A percentile compares a stretch with the other conserved stretches of the same genome.
Evolutionary conservation across 2,329 filamentous ascomycete genomes (phyloP).

Genomic region (Conoideocrella luteorostrata): DNA sequence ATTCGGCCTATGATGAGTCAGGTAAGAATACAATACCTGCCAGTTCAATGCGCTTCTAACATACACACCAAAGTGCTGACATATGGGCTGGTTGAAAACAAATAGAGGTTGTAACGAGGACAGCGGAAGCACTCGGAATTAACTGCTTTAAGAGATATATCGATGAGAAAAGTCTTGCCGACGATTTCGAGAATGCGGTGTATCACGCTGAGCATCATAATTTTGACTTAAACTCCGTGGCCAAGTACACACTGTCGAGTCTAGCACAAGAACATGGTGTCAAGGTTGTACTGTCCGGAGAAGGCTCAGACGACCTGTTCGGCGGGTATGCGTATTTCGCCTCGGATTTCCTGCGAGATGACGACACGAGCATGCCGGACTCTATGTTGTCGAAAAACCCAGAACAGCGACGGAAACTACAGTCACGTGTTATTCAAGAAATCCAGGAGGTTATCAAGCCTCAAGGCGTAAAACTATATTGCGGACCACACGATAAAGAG

Average conservation of each 20-base stretch:
- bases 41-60: too few species aligned
- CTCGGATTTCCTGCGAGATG: conserved; percentile 41
- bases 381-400: conserved; percentile 14
- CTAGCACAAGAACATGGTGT: conserved; percentile 37
- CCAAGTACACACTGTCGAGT: conserved; percentile 42
- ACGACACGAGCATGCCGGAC: conserved; percentile 31
- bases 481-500: too few species aligned
- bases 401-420: conserved; percentile 1
- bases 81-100: conserved; percentile 10
- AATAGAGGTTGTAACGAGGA: conserved; percentile 23
- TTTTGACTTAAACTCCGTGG: conserved; percentile 46
- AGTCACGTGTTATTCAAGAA: background rate
- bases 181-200: conserved; percentile 21
- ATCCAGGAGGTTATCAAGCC: background rate
- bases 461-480: background rate
- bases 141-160: conserved; percentile 19
- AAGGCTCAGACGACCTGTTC: conserved; percentile 49
- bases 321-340: conserved; percentile 42
- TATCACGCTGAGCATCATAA: conserved; percentile 27
- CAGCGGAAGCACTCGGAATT: conserved; percentile 26
- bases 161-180: conserved; percentile 22
- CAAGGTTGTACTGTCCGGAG: conserved; percentile 48
- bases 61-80: too few species aligned
- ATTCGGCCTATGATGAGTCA: background rate
- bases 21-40: too few species aligned